Evolutionary conservation across 805 yeast genomes (phyloP), one percentile per base, ranked within the genome.

Genomic region (Wickerhamomyces queroliae): DNA sequence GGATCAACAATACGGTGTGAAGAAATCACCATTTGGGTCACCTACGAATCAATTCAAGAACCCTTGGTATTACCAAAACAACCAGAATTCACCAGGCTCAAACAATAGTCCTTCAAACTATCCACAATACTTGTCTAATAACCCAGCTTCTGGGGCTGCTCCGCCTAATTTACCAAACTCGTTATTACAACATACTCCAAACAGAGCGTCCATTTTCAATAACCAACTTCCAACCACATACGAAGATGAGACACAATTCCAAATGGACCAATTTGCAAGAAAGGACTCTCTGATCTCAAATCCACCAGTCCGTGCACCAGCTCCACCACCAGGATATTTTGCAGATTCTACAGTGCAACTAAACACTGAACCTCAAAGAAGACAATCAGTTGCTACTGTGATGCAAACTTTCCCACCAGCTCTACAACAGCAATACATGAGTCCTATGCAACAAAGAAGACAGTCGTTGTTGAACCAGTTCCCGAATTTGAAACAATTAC

Each of bases 181-280:
- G 4, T 28, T 47, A 1, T 45, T 46, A 9, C 48, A 47, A 20
- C 37, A 47, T 41, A 31, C 50, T 5, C 55, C 55, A 11, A 47
- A 52, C 9, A 43, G 58, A 27, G 3, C 23, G n/a, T 30, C 47
- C 2, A 35, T 44, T 4, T 52, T 49, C 39, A 52, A 46, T 36
- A 42, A 46, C 8, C 76, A 70, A 42, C 53, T 74, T 12, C 75
- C 77, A 20, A 67, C 73, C 2, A 74, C 78, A 2, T 74, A 73
- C 51, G 80, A 74, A 49, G 53, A 65, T 41, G 67, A 62, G 13
- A 52, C 50, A 8, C 25, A 23, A 23, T 23, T 23, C 19, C 7
- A 5, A 27, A 43, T 45, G 45, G 29, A 35, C 13, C 40, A 49
- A 12, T 24, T 43, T 1, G 36, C 53, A 10, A 38, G 53, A 15